These are phyloP conservation scores for Kockiozyma suomiensis DNA, from an alignment of 805 yeast genomes.

Conservation along the genomic window DNA sequence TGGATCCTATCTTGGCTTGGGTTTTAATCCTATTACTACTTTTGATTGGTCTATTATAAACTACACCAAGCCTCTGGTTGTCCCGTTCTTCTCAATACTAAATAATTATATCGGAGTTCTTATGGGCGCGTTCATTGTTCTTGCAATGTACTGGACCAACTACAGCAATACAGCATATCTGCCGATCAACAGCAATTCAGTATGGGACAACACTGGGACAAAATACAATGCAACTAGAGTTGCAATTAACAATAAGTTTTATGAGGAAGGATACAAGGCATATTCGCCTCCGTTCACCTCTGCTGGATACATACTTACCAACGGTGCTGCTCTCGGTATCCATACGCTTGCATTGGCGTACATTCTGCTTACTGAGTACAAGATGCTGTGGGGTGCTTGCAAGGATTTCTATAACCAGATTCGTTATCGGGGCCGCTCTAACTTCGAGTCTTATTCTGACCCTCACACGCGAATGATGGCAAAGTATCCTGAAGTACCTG, in stretches of 20 bases:
- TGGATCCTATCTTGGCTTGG: constrained; percentile 68
- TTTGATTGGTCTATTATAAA: constrained; percentile 63
- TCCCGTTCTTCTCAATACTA: constrained; percentile 50
- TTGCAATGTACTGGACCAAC: constrained; percentile 55
- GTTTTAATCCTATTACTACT: constrained; percentile 62
- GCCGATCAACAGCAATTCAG: constrained; percentile 50
- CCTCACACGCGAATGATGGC: constrained; percentile 55
- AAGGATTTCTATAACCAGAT: constrained; percentile 14
- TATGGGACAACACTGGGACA: constrained; percentile 38
- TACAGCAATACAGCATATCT: constrained; percentile 50
- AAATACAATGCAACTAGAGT: constrained; percentile 55
- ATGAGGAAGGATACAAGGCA: constrained; percentile 51
- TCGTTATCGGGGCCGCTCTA: constrained; percentile 5
- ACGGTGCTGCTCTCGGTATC: constrained; percentile 56
- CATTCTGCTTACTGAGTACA: constrained; percentile 48
- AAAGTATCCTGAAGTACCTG: constrained; percentile 66
- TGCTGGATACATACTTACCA: constrained; percentile 56
- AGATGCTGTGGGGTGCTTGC: constrained; percentile 22
- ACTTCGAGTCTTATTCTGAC: constrained; percentile 10
- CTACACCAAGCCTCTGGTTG: constrained; percentile 44
- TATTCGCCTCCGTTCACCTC: constrained; percentile 63
- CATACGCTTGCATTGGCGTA: constrained; percentile 57
- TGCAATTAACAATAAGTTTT: constrained; percentile 48
- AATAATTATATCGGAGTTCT: constrained; percentile 42
- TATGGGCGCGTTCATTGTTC: constrained; percentile 58